Evolutionary conservation across 225 moss, liverwort and hornwort genomes (phyloP).

Genomic region (Anthoceros angustus): DNA sequence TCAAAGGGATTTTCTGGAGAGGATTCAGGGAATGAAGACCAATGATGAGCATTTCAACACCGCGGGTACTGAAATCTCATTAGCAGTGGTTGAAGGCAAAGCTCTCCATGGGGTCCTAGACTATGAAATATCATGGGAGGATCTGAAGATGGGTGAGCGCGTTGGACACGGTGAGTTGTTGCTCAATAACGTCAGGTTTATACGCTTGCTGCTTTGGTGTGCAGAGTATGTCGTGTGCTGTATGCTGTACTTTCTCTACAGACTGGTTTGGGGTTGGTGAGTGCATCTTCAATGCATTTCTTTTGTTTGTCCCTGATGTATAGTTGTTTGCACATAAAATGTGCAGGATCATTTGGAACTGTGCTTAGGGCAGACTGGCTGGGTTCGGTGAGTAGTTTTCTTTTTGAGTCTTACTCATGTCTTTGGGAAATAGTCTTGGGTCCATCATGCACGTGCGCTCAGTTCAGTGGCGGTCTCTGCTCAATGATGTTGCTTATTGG

Average conservation of each 20-base stretch:
- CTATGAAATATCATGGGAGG: constrained; percentile 2
- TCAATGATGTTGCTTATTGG: background rate
- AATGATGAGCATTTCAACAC: background rate
- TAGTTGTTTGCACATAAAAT: background rate
- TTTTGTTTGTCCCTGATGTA: background rate
- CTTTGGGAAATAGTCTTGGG: background rate
- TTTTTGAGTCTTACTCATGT: background rate
- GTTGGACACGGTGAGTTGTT: background rate
- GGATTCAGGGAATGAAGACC: background rate
- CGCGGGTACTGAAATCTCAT: background rate
- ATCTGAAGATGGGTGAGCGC: background rate
- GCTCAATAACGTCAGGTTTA: background rate
- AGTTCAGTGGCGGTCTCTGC: background rate
- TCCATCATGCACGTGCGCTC: background rate
- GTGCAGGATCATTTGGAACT: background rate
- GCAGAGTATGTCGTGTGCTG: background rate
- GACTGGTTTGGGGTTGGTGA: background rate
- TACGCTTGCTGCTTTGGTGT: background rate
- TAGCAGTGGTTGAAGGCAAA: background rate
- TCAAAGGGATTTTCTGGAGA: background rate
- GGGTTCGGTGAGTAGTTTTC: background rate
- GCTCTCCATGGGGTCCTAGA: background rate
- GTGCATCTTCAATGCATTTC: background rate
- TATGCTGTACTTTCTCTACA: background rate
- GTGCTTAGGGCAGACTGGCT: background rate